A percentile compares a stretch with the other conserved stretches of the same genome.
Conservation (phyloP, 164 flowering plant genomes). For the Magnolia kwangsiensis region DNA sequence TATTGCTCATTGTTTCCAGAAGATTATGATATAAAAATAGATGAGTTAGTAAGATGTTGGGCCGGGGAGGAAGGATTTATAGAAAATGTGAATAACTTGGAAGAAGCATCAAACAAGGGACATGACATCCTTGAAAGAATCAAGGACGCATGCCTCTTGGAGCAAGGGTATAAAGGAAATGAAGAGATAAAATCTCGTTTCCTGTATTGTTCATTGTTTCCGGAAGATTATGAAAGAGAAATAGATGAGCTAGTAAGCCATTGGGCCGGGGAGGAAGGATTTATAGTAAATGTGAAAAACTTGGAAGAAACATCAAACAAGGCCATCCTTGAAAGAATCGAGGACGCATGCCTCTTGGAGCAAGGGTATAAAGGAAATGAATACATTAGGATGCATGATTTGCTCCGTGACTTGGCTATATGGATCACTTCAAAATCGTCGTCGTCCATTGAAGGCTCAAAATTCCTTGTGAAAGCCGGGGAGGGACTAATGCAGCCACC, state of each 20-base stretch:
- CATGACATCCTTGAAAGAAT: not conserved
- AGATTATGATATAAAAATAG: not conserved
- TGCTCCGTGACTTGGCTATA: constrained; percentile 8
- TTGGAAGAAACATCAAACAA: no score
- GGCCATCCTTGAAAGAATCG: no score
- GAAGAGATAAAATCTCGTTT: no score
- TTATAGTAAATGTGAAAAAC: no score
- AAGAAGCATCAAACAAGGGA: no score
- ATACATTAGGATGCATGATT: constrained; percentile 1
- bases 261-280: no score
- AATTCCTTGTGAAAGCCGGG: not conserved
- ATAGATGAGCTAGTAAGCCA: no score
- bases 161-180: no score
- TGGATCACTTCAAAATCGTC: constrained; percentile 6
- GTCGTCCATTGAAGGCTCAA: not conserved
- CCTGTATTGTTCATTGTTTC: no score
- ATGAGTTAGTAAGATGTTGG: not conserved
- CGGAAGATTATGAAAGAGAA: no score
- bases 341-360: no score
- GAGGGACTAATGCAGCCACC: not conserved
- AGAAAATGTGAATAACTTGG: not conserved
- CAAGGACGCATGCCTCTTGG: constrained; percentile 2
- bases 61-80: not conserved
- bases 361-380: not conserved
- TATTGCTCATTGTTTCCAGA: constrained; percentile 10